phyloP scores from a whole-genome alignment of 139 green algal species.

The Chlamydomonas schloesseri region DNA sequence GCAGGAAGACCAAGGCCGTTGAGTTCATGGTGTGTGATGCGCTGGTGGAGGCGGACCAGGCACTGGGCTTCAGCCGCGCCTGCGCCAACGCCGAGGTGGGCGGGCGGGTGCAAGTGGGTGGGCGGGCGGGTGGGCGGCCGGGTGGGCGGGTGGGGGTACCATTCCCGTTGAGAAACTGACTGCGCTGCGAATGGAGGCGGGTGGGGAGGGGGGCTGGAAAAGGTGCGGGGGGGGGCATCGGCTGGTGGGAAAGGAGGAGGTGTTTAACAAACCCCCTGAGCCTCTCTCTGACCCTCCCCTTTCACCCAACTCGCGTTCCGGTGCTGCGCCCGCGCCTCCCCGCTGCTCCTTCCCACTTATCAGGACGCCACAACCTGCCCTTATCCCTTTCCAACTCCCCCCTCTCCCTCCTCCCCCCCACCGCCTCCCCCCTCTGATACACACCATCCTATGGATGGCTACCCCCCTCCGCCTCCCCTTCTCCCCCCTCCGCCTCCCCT shows the following conservation, averaged over 20 bases:
- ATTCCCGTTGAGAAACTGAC: neutral
- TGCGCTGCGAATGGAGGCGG: neutral
- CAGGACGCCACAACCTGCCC: no score
- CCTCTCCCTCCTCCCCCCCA: neutral
- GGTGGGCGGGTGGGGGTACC: constrained; percentile 47
- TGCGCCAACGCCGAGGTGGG: constrained; percentile 47
- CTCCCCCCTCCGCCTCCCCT: neutral
- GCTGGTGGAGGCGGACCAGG: constrained; percentile 75
- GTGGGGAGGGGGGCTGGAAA: neutral
- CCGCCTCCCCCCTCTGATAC: no score
- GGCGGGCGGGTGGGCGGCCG: neutral
- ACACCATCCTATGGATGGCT: no score
- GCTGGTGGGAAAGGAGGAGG: no score
- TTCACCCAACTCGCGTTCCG: no score
- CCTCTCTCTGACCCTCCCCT: no score
- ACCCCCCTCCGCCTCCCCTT: neutral
- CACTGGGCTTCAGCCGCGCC: constrained; percentile 60
- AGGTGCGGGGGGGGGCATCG: neutral
- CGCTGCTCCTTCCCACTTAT: no score
- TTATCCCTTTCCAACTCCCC: no score
- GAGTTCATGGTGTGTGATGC: constrained; percentile 93
- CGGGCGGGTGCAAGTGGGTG: constrained; percentile 51
- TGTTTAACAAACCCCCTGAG: no score
- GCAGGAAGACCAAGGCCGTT: constrained; percentile 76
- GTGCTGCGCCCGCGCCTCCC: no score